Evolutionary conservation across 805 yeast species (phyloP).

Genomic region (Jamesozyma spencerorum): DNA sequence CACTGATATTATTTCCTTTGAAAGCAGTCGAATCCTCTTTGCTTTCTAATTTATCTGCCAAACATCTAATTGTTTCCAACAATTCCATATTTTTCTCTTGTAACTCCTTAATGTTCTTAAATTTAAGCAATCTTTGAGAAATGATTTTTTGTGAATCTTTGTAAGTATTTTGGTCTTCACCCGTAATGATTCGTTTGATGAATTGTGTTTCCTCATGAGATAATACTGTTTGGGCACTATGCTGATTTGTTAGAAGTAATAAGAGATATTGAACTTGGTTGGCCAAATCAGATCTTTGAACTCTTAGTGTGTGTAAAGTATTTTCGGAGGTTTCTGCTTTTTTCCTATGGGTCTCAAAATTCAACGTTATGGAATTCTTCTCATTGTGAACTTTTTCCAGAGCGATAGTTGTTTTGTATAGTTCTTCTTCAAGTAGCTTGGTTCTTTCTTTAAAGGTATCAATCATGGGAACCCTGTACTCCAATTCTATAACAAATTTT

Average conservation of each 20-base stretch:
- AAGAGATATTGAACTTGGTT: slow-evolving; percentile 72
- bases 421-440: slow-evolving; percentile 44
- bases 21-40: slow-evolving; percentile 37
- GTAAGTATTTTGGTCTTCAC: slow-evolving; percentile 29
- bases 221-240: slow-evolving; percentile 48
- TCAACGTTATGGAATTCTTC: slow-evolving; percentile 31
- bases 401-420: slow-evolving; percentile 45
- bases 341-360: slow-evolving; percentile 14
- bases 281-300: slow-evolving; percentile 63
- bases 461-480: slow-evolving; percentile 67
- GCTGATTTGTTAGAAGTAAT: slow-evolving; percentile 42
- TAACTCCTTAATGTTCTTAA: slow-evolving; percentile 56
- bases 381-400: slow-evolving; percentile 48
- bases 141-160: slow-evolving; percentile 68
- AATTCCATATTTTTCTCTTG: slow-evolving; percentile 69
- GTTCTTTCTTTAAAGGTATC: slow-evolving; percentile 56
- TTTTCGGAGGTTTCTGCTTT: slow-evolving; percentile 29
- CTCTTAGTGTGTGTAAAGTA: slow-evolving; percentile 37
- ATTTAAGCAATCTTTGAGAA: slow-evolving; percentile 62
- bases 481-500: slow-evolving; percentile 64
- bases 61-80: slow-evolving; percentile 54
- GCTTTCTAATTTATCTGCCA: slow-evolving; percentile 62
- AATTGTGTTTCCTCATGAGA: slow-evolving; percentile 56
- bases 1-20: slow-evolving; percentile 21
- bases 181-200: slow-evolving; percentile 41